Conservation (phyloP, 768 basidiomycete genomes). For the Suillus placidus region DNA sequence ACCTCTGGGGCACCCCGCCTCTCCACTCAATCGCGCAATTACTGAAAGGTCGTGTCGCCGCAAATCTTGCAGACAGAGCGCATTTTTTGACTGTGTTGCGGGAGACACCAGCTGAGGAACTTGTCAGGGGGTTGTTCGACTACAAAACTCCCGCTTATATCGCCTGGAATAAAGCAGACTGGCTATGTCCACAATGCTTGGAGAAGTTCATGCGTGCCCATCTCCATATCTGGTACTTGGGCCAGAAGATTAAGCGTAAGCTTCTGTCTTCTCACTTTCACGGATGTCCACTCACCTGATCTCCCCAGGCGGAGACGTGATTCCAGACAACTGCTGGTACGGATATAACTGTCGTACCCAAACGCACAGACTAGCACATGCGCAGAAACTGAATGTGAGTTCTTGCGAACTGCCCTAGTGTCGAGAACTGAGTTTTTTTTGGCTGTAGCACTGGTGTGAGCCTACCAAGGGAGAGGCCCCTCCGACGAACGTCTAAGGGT, state of each 20-base stretch:
- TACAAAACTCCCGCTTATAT: constrained; percentile 22
- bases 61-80: constrained; percentile 12
- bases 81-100: constrained; percentile 11
- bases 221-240: constrained; percentile 32
- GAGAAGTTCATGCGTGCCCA: constrained; percentile 25
- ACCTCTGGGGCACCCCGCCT: constrained; percentile 11
- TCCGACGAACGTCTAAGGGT: not conserved
- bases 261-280: not conserved
- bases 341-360: constrained; percentile 37
- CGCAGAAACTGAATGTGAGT: constrained; percentile 2
- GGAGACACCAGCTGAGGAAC: constrained; percentile 15
- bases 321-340: constrained; percentile 35
- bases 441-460: not conserved
- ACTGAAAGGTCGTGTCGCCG: constrained; percentile 11
- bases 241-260: constrained; percentile 25
- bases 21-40: constrained; percentile 3
- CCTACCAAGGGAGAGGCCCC: not conserved
- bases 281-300: not conserved
- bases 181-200: constrained; percentile 37
- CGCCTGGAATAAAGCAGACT: constrained; percentile 33
- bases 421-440: not conserved
- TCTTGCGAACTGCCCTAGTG: not conserved
- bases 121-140: constrained; percentile 22
- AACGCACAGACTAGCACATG: constrained; percentile 16
- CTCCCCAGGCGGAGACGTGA: constrained; percentile 11